Base-by-base conservation (phyloP, 2,329 filamentous ascomycete species). In the Cordyceps farinosa region DNA sequence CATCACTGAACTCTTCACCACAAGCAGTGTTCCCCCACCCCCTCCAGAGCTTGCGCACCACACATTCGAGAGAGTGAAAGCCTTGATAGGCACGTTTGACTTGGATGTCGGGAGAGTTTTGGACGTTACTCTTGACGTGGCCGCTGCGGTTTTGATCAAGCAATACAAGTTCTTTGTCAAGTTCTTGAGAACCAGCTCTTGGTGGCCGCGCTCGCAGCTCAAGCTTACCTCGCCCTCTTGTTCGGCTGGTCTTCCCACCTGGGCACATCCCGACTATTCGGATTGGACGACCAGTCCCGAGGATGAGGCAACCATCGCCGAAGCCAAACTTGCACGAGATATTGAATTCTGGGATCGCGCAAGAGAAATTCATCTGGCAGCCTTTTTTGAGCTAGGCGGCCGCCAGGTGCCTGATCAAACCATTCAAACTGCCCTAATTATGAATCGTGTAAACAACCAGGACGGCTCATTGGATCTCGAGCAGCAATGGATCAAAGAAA, bases 141-240 rank as follows among this genome's bases (percentile, higher is more conserved):
- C 96, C 72, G 95, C 95, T 1, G 92, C 93, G 13, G 89, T 96
- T 1, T 84, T 99, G 59, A 91, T 99, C 70, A 96, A 96, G 72
- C 92, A 97, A 68, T 92, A 89, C 73, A 87, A 90, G 38, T 99
- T 98, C 77, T 98, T 97, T 71, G 89, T 98, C 73, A 97, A 96
- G 73, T 88, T 98, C 54, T 81, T 99, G 30, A 85, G 94, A 64
- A 87, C 88, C 64, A 98, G 94, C 78, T 96, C 94, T 30, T 99
- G 95, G 95, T 99, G 95, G 95, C 95, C 95, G 1, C 87, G 88
- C 56, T 86, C 85, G 56, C 81, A 75, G 30, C 66, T 73, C 15
- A 74, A 83, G 67, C 73, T 78, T 42, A 70, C 73, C 51, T 72
- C 77, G 11, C 72, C 72, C 40, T 76, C 81, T 22, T 84, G 83